Evolutionary conservation across 371 early-diverging fungal species (phyloP).

Genomic region (Mortierella sp.): DNA sequence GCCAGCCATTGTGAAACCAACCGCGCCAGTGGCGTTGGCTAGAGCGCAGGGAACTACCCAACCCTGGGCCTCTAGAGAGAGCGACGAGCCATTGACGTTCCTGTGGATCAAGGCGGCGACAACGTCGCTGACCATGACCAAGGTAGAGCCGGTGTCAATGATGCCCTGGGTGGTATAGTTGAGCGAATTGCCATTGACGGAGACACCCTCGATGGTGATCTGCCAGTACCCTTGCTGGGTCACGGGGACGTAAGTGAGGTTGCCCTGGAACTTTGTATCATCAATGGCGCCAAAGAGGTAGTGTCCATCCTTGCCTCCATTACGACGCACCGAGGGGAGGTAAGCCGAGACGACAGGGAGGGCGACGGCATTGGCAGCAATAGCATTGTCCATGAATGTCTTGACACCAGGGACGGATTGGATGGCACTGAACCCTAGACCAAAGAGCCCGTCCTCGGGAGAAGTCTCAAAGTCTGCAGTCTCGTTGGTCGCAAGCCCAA

Average conservation of each 20-base stretch:
- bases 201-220: slow-evolving; percentile 64
- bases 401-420: slow-evolving; percentile 46
- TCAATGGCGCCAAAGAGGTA: slow-evolving; percentile 84
- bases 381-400: slow-evolving; percentile 60
- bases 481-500: slow-evolving; percentile 53
- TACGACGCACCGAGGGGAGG: slow-evolving; percentile 29
- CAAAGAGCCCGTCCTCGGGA: slow-evolving; percentile 50
- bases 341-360: slow-evolving; percentile 56
- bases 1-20: slow-evolving; percentile 14
- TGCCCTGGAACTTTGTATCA: slow-evolving; percentile 76
- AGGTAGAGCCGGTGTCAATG: slow-evolving; percentile 42
- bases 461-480: slow-evolving; percentile 45
- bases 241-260: slow-evolving; percentile 83
- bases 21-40: background rate
- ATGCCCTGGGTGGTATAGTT: slow-evolving; percentile 14
- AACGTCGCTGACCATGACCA: slow-evolving; percentile 14
- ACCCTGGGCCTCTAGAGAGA: background rate
- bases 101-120: slow-evolving; percentile 2
- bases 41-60: slow-evolving; percentile 17
- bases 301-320: slow-evolving; percentile 63
- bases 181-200: slow-evolving; percentile 3
- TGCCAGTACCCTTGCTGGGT: slow-evolving; percentile 91
- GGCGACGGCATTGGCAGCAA: slow-evolving; percentile 44
- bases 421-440: slow-evolving; percentile 55
- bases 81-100: background rate